Evolutionary conservation across 305 asterid species (phyloP).

Genomic region (Fraxinus baroniana): DNA sequence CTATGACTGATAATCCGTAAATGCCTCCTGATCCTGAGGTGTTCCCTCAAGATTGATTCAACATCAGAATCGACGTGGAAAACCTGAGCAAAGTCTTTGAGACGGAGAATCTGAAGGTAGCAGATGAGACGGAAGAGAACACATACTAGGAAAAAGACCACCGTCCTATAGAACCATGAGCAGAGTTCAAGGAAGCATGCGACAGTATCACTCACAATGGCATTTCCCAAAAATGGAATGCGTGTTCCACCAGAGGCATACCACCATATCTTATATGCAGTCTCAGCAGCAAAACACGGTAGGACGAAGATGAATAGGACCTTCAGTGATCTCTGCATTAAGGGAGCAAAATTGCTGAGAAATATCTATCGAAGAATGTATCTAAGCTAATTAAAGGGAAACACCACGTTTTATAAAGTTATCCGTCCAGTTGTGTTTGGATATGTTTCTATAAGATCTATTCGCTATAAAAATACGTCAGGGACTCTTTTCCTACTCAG

Average conservation of each 20-base stretch:
- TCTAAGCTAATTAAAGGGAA: background rate
- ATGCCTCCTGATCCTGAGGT: slow-evolving; percentile 82
- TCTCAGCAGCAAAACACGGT: slow-evolving; percentile 82
- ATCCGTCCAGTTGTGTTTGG: background rate
- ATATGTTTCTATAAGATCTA: background rate
- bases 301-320: slow-evolving; percentile 66
- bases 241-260: slow-evolving; percentile 76
- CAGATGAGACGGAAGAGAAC: slow-evolving; percentile 85
- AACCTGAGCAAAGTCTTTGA: slow-evolving; percentile 75
- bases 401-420: background rate
- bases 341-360: background rate
- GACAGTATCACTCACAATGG: slow-evolving; percentile 64
- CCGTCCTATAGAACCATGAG: slow-evolving; percentile 85
- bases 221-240: slow-evolving; percentile 81
- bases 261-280: slow-evolving; percentile 89
- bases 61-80: slow-evolving; percentile 70
- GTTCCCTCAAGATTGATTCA: slow-evolving; percentile 70
- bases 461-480: background rate
- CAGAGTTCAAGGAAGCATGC: slow-evolving; percentile 79
- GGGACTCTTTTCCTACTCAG: background rate
- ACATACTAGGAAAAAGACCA: slow-evolving; percentile 82
- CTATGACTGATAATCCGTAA: slow-evolving; percentile 81
- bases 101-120: slow-evolving; percentile 82
- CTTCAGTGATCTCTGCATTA: slow-evolving; percentile 70
- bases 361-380: background rate